Evolutionary conservation across 108 stramenopile species (phyloP).

Genomic region (Phaeodactylum tricornutum): DNA sequence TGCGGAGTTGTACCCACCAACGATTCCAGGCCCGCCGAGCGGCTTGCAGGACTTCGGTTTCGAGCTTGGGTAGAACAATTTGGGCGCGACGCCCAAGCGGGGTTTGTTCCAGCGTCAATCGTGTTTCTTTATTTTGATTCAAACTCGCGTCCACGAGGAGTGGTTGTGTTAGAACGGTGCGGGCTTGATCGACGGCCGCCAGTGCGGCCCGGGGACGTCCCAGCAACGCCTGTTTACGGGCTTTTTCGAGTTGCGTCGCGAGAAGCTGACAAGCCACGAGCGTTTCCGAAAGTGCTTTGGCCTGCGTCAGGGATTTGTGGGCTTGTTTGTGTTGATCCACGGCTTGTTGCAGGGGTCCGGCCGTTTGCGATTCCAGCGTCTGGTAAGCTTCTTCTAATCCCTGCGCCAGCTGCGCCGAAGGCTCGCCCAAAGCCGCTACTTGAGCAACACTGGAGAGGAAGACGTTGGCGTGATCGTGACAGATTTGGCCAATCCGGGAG

Average conservation of each 20-base stretch:
- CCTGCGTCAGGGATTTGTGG: slow-evolving; percentile 44
- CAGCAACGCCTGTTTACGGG: slow-evolving; percentile 60
- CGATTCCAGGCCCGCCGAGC: slow-evolving; percentile 73
- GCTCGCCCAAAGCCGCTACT: slow-evolving; percentile 72
- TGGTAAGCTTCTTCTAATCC: slow-evolving; percentile 52
- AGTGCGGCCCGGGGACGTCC: slow-evolving; percentile 72
- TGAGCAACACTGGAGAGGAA: slow-evolving; percentile 73
- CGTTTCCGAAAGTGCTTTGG: slow-evolving; percentile 59
- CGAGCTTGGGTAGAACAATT: slow-evolving; percentile 80
- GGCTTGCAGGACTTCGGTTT: slow-evolving; percentile 79
- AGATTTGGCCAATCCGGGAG: slow-evolving; percentile 59
- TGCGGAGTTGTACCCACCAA: slow-evolving; percentile 78
- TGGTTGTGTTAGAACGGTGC: slow-evolving; percentile 65
- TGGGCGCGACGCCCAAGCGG: slow-evolving; percentile 79
- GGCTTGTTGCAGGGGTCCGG: slow-evolving; percentile 54
- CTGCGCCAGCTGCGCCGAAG: slow-evolving; percentile 54
- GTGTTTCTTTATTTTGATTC: slow-evolving; percentile 10
- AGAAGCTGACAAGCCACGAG: slow-evolving; percentile 69
- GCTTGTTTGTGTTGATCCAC: slow-evolving; percentile 50
- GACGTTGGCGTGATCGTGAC: slow-evolving; percentile 83
- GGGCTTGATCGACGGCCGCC: slow-evolving; percentile 81
- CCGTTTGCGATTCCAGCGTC: slow-evolving; percentile 65
- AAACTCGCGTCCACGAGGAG: slow-evolving; percentile 8
- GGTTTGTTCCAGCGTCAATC: slow-evolving; percentile 63
- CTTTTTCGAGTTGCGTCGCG: slow-evolving; percentile 64